Conservation (phyloP, 2,329 filamentous ascomycete species). For the Drechslerella coelobrocha region DNA sequence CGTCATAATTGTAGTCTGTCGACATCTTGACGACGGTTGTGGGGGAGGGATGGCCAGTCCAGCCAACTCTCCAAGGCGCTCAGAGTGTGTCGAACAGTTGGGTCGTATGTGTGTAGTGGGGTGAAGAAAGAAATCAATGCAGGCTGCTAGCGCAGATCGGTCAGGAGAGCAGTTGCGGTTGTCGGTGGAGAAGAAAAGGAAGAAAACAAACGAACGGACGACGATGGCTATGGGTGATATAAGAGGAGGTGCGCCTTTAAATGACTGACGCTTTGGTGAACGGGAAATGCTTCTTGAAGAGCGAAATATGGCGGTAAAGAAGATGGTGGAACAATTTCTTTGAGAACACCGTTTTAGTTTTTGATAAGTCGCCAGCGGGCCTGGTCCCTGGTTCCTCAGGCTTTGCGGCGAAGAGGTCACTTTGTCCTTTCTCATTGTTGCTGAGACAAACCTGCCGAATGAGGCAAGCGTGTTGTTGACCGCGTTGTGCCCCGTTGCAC, state of each 20-base stretch:
- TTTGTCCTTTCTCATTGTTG: conserved; percentile 47
- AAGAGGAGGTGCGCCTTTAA: not conserved
- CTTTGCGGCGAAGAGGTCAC: conserved; percentile 42
- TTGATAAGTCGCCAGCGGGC: conserved; percentile 42
- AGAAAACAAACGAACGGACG: conserved; percentile 7
- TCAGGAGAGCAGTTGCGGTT: conserved; percentile 15
- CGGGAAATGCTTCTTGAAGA: conserved; percentile 2
- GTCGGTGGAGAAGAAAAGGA: conserved; percentile 12
- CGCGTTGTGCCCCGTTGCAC: conserved; percentile 29
- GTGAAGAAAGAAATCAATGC: conserved; percentile 10
- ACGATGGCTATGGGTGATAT: not conserved
- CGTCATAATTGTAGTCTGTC: conserved; percentile 97
- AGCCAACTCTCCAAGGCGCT: conserved; percentile 38
- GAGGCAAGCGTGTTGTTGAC: conserved; percentile 11
- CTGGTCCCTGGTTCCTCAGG: conserved; percentile 12
- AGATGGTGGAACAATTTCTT: conserved; percentile 49
- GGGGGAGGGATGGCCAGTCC: conserved; percentile 33
- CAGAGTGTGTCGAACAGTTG: conserved; percentile 19
- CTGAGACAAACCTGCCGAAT: conserved; percentile 21
- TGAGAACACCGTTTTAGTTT: conserved; percentile 52
- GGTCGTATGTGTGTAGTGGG: conserved; percentile 33
- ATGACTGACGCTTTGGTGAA: not conserved
- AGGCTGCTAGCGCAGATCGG: conserved; percentile 18
- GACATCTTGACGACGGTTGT: conserved; percentile 69
- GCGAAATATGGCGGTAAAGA: conserved; percentile 41